These are phyloP conservation scores for Tolypocladium ophioglossoides DNA, from an alignment of 2,329 filamentous ascomycete genomes.

Conservation along the genomic window DNA sequence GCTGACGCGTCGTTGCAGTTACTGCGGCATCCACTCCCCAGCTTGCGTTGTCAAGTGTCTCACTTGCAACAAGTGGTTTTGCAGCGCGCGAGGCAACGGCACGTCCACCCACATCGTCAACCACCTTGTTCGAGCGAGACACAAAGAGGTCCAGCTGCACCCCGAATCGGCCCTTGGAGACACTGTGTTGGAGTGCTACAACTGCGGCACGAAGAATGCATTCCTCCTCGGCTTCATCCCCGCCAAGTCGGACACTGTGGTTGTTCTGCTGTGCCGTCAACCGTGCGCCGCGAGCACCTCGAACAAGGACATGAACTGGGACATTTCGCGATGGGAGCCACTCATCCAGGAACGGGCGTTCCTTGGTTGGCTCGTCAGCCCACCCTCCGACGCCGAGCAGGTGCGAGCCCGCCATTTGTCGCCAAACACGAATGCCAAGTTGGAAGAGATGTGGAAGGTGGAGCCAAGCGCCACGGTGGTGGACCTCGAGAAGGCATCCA, in stretches of 20 bases:
- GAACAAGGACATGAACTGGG: conserved; percentile 99
- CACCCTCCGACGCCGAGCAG: conserved; percentile 89
- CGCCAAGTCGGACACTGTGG: conserved; percentile 95
- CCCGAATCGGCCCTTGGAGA: conserved; percentile 88
- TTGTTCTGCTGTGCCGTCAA: conserved; percentile 91
- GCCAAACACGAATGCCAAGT: conserved; percentile 86
- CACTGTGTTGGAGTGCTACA: conserved; percentile 96
- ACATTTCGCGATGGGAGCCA: conserved; percentile 94
- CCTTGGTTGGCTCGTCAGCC: conserved; percentile 80
- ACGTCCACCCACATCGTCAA: conserved; percentile 98
- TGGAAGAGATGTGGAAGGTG: conserved; percentile 98
- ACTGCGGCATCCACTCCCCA: conserved; percentile 95
- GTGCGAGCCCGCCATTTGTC: conserved; percentile 88
- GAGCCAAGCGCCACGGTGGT: conserved; percentile 79
- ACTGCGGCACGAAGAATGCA: conserved; percentile 98
- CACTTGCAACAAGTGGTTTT: conserved; percentile 97
- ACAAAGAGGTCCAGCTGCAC: conserved; percentile 98
- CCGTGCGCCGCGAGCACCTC: conserved; percentile 91
- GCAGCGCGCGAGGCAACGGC: conserved; percentile 91
- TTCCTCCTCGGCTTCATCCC: conserved; percentile 97
- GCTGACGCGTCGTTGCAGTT: conserved; percentile 41
- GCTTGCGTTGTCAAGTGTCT: conserved; percentile 94
- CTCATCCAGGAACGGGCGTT: conserved; percentile 96
- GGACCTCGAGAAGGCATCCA: conserved; percentile 83
- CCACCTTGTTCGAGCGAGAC: conserved; percentile 89